phyloP scores from a whole-genome alignment of 2,329 filamentous ascomycete genomes.

The Pseudodiploospora longispora region DNA sequence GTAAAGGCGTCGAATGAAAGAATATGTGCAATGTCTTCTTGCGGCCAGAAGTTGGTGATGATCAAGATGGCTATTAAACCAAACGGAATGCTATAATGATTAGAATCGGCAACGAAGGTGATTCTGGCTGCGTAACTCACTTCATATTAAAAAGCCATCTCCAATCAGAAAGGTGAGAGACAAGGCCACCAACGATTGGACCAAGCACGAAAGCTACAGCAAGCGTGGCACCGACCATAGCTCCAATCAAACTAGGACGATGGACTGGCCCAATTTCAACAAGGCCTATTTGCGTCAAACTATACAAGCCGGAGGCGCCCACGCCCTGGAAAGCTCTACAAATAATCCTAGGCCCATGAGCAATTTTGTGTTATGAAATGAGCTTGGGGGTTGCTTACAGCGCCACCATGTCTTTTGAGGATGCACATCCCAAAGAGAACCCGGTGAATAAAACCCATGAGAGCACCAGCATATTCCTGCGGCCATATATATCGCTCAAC shows the following conservation, averaged over 20 bases:
- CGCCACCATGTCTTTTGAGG: slow-evolving; percentile 40
- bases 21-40: slow-evolving; percentile 25
- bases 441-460: slow-evolving; percentile 48
- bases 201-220: slow-evolving; percentile 51
- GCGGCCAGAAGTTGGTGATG: slow-evolving; percentile 40
- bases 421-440: slow-evolving; percentile 47
- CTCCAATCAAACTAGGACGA: slow-evolving; percentile 45
- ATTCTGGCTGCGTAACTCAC: slow-evolving; percentile 25
- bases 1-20: slow-evolving; percentile 34
- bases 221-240: slow-evolving; percentile 46
- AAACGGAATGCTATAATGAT: slow-evolving; percentile 37
- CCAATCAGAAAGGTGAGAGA: slow-evolving; percentile 47
- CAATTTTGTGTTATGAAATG: not conserved
- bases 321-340: slow-evolving; percentile 53
- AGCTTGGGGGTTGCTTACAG: slow-evolving; percentile 31
- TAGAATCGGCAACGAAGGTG: slow-evolving; percentile 4
- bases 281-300: slow-evolving; percentile 48
- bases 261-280: slow-evolving; percentile 47
- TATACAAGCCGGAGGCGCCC: slow-evolving; percentile 54
- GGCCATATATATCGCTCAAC: slow-evolving; percentile 52
- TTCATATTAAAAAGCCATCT: slow-evolving; percentile 56
- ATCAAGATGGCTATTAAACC: slow-evolving; percentile 37
- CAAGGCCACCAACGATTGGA: slow-evolving; percentile 48
- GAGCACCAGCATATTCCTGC: slow-evolving; percentile 38
- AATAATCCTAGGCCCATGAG: slow-evolving; percentile 38